Conservation (phyloP, 2,329 filamentous ascomycete genomes). For the Trichophaea hybrida region DNA sequence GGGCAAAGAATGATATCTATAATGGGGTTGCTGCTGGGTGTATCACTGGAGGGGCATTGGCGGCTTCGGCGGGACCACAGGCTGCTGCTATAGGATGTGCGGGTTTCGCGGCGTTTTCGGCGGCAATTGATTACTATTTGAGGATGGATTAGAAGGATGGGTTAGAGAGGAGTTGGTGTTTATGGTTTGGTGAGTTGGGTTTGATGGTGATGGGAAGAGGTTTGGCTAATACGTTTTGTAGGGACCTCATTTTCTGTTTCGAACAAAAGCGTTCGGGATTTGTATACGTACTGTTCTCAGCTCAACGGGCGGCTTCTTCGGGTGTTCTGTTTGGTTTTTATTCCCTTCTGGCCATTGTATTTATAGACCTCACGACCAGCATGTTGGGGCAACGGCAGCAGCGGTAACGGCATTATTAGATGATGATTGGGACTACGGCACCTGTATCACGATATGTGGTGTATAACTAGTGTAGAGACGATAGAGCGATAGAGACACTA, state of each 20-base stretch:
- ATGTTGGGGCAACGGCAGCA: not conserved
- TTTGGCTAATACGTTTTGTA: not conserved
- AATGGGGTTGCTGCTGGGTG: conserved; percentile 85
- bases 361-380: not conserved
- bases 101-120: conserved; percentile 60
- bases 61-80: conserved; percentile 74
- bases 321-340: not conserved
- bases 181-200: not conserved
- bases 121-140: conserved; percentile 27
- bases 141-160: not conserved
- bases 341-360: not conserved
- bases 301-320: not conserved
- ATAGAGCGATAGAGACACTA: too few relatives aligned
- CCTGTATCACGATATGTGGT: not conserved
- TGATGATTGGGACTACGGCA: not conserved
- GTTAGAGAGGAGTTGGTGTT: not conserved
- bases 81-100: conserved; percentile 76
- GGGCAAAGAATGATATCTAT: conserved; percentile 82
- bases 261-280: not conserved
- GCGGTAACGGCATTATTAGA: not conserved
- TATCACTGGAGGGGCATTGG: conserved; percentile 77
- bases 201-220: too few relatives aligned
- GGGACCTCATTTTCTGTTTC: not conserved
- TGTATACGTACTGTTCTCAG: not conserved
- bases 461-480: too few relatives aligned